These are phyloP conservation scores for Fusarium beomiforme DNA, from an alignment of 2,329 filamentous ascomycete species.

Conservation along the genomic window DNA sequence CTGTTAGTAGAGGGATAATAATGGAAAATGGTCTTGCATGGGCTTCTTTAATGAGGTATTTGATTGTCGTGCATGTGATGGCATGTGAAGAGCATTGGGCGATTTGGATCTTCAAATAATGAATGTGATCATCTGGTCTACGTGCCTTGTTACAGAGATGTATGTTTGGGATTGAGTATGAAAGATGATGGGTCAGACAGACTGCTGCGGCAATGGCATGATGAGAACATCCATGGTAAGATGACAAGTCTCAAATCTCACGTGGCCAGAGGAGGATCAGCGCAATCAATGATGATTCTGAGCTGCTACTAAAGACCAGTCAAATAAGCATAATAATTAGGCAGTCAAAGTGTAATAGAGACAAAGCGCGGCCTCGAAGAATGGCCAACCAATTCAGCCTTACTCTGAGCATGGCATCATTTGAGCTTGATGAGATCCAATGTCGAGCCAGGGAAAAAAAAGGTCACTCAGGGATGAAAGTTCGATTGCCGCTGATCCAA, in stretches of 20 bases:
- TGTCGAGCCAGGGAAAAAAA: not conserved
- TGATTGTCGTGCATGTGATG: not conserved
- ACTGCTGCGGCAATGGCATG: not conserved
- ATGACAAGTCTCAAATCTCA: constrained; percentile 21
- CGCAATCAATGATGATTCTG: not conserved
- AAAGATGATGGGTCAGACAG: not conserved
- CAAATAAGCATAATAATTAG: not conserved
- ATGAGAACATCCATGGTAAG: not conserved
- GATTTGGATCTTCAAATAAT: not conserved
- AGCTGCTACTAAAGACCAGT: not conserved
- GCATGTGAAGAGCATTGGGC: not conserved
- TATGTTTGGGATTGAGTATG: constrained; percentile 8
- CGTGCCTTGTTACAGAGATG: not conserved
- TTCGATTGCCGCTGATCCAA: constrained; percentile 4
- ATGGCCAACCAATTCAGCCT: constrained; percentile 45
- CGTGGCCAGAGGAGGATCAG: not conserved
- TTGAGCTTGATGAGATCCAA: not conserved
- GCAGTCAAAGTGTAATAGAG: not conserved
- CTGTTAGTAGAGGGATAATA: constrained; percentile 23
- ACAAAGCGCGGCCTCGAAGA: constrained; percentile 9
- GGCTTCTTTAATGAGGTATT: not conserved
- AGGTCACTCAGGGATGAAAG: not conserved
- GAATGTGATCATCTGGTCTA: not conserved
- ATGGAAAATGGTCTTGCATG: constrained; percentile 23
- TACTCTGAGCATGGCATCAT: constrained; percentile 4